A percentile compares a stretch with the other conserved stretches of the same genome.
These are phyloP conservation scores for Trichoderma virens DNA, from an alignment of 495 filamentous ascomycete species.

Conservation along the genomic window DNA sequence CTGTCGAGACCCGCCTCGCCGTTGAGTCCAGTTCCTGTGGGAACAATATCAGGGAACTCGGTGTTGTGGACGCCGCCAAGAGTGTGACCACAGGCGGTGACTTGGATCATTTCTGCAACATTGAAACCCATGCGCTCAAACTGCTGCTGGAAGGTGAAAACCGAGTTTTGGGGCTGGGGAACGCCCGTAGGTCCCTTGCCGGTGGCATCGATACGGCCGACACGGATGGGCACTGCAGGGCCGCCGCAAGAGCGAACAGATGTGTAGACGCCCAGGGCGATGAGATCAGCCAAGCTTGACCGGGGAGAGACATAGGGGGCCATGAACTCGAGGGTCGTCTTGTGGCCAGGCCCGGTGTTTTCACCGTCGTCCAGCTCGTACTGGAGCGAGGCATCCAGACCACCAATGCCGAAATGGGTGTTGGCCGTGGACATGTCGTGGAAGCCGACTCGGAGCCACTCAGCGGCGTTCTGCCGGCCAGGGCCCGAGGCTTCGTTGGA, in stretches of 20 bases:
- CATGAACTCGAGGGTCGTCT: constrained; percentile 46
- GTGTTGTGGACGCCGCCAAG: constrained; percentile 52
- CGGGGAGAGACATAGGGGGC: constrained; percentile 43
- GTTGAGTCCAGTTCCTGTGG: constrained; percentile 35
- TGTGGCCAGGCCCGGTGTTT: constrained; percentile 52
- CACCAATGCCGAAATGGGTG: constrained; percentile 40
- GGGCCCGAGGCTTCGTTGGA: constrained; percentile 45
- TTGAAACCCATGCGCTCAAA: constrained; percentile 53
- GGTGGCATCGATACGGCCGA: constrained; percentile 49
- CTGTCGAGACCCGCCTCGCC: constrained; percentile 40
- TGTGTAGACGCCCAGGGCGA: constrained; percentile 51
- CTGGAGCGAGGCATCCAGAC: constrained; percentile 52
- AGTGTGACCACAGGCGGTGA: constrained; percentile 55
- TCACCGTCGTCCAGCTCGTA: constrained; percentile 50
- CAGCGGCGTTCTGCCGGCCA: constrained; percentile 48
- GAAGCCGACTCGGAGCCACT: constrained; percentile 56
- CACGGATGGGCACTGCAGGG: constrained; percentile 45
- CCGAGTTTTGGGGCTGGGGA: constrained; percentile 50
- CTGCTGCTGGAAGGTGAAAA: constrained; percentile 42
- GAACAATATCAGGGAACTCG: constrained; percentile 48
- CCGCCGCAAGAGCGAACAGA: constrained; percentile 53
- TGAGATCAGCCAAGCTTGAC: constrained; percentile 47
- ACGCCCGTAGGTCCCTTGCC: constrained; percentile 43
- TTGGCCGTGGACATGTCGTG: constrained; percentile 56
- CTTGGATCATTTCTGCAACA: constrained; percentile 49